These are phyloP conservation scores for Epichloe festucae DNA, from an alignment of 2,329 filamentous ascomycete genomes.

Conservation along the genomic window DNA sequence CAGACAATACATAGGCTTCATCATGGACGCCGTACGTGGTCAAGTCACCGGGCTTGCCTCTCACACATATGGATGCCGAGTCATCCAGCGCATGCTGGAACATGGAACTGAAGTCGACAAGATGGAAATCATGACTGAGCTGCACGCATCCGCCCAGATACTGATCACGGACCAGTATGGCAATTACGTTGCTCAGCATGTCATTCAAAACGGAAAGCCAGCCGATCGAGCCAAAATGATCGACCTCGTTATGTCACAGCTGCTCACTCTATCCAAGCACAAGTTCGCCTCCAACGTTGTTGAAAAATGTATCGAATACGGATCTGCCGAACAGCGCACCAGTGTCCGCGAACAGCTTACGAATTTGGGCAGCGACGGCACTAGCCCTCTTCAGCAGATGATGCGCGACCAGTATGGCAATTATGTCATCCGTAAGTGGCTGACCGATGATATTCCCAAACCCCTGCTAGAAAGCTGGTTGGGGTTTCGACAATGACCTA, in stretches of 20 bases:
- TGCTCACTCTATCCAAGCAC: constrained; percentile 74
- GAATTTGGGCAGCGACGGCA: constrained; percentile 47
- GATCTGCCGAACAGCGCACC: constrained; percentile 54
- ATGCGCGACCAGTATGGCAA: constrained; percentile 91
- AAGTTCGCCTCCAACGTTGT: constrained; percentile 97
- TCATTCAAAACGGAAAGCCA: constrained; percentile 64
- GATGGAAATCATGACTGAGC: constrained; percentile 59
- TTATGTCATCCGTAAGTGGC: constrained; percentile 79
- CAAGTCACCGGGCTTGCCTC: constrained; percentile 62
- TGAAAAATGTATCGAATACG: constrained; percentile 74
- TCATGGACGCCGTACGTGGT: constrained; percentile 67
- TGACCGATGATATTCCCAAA: no score
- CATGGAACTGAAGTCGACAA: constrained; percentile 62
- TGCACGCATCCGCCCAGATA: constrained; percentile 56
- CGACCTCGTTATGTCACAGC: constrained; percentile 54
- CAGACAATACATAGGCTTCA: constrained; percentile 66
- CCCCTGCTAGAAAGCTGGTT: no score
- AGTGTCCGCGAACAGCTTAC: constrained; percentile 55
- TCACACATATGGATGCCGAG: constrained; percentile 80
- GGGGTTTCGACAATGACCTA: background rate
- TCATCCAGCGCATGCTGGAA: constrained; percentile 86
- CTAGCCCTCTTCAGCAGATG: constrained; percentile 57
- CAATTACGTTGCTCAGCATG: constrained; percentile 92
- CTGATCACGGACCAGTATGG: constrained; percentile 82
- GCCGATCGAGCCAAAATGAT: constrained; percentile 66